Base-by-base conservation (phyloP, 1,284 basidiomycete species). In the Ustilago bromivora region DNA sequence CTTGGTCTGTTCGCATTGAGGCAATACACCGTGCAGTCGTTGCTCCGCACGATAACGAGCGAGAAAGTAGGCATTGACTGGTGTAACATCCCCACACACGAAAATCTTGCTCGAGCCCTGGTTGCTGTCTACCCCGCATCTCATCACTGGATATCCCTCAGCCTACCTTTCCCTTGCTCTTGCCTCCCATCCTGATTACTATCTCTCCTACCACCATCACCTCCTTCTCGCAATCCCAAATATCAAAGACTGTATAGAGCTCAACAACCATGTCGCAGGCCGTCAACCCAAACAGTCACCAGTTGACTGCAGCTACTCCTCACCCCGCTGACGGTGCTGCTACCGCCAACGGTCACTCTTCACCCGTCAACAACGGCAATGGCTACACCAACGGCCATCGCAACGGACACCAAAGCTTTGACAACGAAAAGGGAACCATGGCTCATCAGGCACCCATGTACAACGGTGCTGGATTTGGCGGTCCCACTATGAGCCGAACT, bases 401-500 rank as follows among this genome's bases (percentile, higher is more conserved):
- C 57, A 51, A 60, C 41, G 55, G 60, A 8, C 19, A 57, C 38
- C 28, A 52, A 53, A 57, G 56, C 60, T 70, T 65, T 34, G 66
- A 75, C 12, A 57, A 73, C 43, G 64, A 75, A 31, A 75, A 74
- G 23, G 43, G 46, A 9, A 38, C 19, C 1, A 31, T 49, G 38
- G 63, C 68, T 35, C 70, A 76, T 31, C 62, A 69, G 31, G 72
- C 70, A 41, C 67, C 73, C 49, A 41, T n/a, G 15, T 79, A 77
- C 75, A 64, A 49, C 32, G 73, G 73, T 9, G 69, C 70, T 19
- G 55, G 55, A 35, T 34, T 8, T 4, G 17, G n/a, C 17, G 60
- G 55, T 13, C n/a, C 56, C 17, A 15, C 43, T 28, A 58, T 73
- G 12, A 70, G 54, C 43, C 61, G 60, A 43, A 70, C 71, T 43